These are phyloP conservation scores for Gentiana straminea DNA, from an alignment of 257 asterid species.

Conservation along the genomic window DNA sequence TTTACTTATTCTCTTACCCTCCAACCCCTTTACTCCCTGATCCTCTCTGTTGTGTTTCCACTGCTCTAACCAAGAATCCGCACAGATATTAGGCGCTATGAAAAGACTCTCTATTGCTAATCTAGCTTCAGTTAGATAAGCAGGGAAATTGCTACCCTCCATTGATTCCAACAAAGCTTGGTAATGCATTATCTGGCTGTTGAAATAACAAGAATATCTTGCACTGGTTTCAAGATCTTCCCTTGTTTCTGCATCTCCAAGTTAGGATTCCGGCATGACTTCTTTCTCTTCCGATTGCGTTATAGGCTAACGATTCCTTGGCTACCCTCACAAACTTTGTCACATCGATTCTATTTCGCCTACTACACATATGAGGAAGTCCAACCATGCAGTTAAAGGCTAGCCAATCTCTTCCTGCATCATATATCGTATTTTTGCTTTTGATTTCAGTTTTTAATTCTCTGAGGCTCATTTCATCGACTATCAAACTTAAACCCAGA, in stretches of 20 bases:
- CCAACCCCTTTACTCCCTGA: constrained; percentile 8
- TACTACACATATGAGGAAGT: constrained; percentile 61
- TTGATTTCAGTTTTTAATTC: constrained; percentile 26
- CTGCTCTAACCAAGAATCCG: constrained; percentile 34
- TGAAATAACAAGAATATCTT: constrained; percentile 30
- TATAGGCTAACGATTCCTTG: constrained; percentile 18
- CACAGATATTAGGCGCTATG: constrained; percentile 39
- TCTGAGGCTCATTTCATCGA: constrained; percentile 33
- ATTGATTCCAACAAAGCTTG: constrained; percentile 47
- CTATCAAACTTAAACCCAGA: constrained; percentile 24
- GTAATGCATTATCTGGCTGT: constrained; percentile 29
- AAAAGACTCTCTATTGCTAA: constrained; percentile 49
- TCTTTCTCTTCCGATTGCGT: not conserved
- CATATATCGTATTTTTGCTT: constrained; percentile 18
- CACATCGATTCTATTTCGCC: constrained; percentile 21
- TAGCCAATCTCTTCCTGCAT: constrained; percentile 28
- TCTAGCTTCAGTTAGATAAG: constrained; percentile 57
- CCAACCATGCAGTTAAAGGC: constrained; percentile 62
- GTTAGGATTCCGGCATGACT: constrained; percentile 28
- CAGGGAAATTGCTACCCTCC: constrained; percentile 45
- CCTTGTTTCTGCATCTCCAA: constrained; percentile 54
- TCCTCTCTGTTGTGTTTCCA: constrained; percentile 24
- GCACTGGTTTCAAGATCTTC: constrained; percentile 10
- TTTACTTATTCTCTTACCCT: constrained; percentile 30
- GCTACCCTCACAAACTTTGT: constrained; percentile 35